These are phyloP conservation scores for Fusarium proliferatum DNA, from an alignment of 2,329 filamentous ascomycete species.

Conservation along the genomic window DNA sequence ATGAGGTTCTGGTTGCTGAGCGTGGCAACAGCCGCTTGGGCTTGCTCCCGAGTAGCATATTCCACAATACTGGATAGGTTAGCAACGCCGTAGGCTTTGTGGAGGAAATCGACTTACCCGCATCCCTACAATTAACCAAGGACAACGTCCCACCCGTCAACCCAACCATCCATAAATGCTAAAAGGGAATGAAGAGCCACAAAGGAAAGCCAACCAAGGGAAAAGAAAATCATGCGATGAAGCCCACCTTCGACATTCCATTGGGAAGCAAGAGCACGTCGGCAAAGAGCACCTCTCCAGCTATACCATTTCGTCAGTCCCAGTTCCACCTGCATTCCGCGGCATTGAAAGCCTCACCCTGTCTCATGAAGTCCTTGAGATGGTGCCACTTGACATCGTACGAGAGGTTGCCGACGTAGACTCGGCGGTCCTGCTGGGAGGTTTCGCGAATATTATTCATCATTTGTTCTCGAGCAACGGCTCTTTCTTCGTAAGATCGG, in stretches of 20 bases:
- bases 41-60: constrained; percentile 99
- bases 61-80: constrained; percentile 88
- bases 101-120: constrained; percentile 77
- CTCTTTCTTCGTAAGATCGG: constrained; percentile 86
- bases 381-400: constrained; percentile 99
- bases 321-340: constrained; percentile 43
- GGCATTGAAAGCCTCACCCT: constrained; percentile 74
- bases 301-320: constrained; percentile 65
- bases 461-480: constrained; percentile 90
- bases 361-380: constrained; percentile 99
- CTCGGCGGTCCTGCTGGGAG: constrained; percentile 97
- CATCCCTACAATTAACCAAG: constrained; percentile 97
- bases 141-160: constrained; percentile 98
- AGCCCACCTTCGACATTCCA: constrained; percentile 99
- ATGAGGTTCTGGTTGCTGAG: constrained; percentile 99
- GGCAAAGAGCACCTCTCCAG: constrained; percentile 99
- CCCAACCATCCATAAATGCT: constrained; percentile 89
- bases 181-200: constrained; percentile 72
- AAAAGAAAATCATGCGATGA: constrained; percentile 82
- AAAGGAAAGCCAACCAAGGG: constrained; percentile 81
- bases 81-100: constrained; percentile 39
- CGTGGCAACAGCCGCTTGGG: constrained; percentile 94
- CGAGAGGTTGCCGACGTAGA: constrained; percentile 98
- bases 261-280: constrained; percentile 99
- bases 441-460: constrained; percentile 94